These are phyloP conservation scores for Flaveria brownii DNA, from an alignment of 129 eudicot species.

Conservation along the genomic window DNA sequence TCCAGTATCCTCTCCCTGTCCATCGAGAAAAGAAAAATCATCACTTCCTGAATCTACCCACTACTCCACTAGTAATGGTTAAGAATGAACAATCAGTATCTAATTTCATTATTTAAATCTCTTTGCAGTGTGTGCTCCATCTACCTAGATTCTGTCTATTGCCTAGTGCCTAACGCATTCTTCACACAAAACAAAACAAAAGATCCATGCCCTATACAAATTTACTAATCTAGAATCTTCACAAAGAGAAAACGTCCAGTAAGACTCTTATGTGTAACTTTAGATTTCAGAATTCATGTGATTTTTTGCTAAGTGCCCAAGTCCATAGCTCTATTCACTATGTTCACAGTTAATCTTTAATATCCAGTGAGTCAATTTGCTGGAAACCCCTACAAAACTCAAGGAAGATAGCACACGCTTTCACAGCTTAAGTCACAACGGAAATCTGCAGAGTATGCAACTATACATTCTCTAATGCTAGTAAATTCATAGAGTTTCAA, in stretches of 20 bases:
- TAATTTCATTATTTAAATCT: background rate
- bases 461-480: background rate
- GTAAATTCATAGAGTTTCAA: background rate
- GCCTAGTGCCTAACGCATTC: background rate
- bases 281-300: background rate
- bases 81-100: background rate
- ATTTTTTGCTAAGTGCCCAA: background rate
- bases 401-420: too few relatives aligned
- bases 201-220: background rate
- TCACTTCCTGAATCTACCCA: background rate
- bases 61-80: background rate
- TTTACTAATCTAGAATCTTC: background rate
- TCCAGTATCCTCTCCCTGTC: constrained; percentile 86
- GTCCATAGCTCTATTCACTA: background rate
- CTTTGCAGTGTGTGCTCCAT: background rate
- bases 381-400: too few relatives aligned
- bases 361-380: too few relatives aligned
- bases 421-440: too few relatives aligned
- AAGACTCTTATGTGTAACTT: background rate
- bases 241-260: background rate
- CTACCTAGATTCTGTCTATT: background rate
- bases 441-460: background rate
- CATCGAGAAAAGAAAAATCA: constrained; percentile 19
- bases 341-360: too few relatives aligned
- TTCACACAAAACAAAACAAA: background rate